Evolutionary conservation across 225 moss, liverwort and hornwort genomes (phyloP).

Genomic region (Polytrichum commune): DNA sequence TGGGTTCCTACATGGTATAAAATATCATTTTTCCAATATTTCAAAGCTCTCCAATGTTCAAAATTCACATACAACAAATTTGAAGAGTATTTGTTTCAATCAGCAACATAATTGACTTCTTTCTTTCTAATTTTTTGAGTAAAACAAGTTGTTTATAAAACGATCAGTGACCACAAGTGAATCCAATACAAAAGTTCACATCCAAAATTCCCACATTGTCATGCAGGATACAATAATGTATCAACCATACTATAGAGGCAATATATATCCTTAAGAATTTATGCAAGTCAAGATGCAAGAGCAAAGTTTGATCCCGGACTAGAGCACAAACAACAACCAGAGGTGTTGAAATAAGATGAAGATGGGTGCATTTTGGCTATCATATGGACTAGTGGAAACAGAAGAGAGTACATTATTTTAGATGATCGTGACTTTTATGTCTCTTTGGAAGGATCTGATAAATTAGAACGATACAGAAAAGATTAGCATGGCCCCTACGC

Average conservation of each 20-base stretch:
- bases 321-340: no score
- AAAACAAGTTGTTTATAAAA: background rate
- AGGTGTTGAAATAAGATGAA: no score
- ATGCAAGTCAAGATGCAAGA: background rate
- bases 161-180: background rate
- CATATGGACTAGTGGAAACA: no score
- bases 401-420: no score
- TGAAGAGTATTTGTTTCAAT: background rate
- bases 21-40: background rate
- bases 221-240: background rate
- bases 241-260: background rate
- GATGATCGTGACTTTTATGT: no score
- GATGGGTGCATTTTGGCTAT: no score
- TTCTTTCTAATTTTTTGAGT: background rate
- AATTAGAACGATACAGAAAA: constrained; percentile 65
- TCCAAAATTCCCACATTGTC: background rate
- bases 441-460: constrained; percentile 46
- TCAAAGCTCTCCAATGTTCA: background rate
- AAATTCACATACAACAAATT: background rate
- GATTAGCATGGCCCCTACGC: constrained; percentile 64
- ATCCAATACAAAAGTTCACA: background rate
- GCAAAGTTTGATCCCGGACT: no score
- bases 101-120: background rate
- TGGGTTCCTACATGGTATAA: background rate
- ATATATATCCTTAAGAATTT: background rate